Evolutionary conservation across 1,284 basidiomycete species (phyloP).

Genomic region (Ganoderma sinense): DNA sequence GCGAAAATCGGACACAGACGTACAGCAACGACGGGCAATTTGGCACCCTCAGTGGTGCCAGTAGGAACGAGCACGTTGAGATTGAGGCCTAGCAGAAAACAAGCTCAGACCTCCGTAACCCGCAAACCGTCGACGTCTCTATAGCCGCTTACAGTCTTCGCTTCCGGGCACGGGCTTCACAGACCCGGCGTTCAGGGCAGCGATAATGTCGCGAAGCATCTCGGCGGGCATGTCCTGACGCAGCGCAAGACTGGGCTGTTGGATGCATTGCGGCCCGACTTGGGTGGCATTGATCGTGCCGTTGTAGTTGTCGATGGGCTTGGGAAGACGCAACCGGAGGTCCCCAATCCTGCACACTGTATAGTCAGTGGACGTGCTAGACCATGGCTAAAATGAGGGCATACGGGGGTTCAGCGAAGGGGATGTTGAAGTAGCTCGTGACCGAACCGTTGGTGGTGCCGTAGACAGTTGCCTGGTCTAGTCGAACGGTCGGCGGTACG

Average conservation of each 20-base stretch:
- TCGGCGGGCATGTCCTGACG: not conserved
- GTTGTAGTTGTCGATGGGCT: not conserved
- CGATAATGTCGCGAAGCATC: not conserved
- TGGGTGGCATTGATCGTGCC: not conserved
- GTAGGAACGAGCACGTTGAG: slow-evolving; percentile 51
- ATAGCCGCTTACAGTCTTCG: not conserved
- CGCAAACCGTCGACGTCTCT: no score
- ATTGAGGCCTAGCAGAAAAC: slow-evolving; percentile 44
- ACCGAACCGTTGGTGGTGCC: not conserved
- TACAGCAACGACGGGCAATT: slow-evolving; percentile 49
- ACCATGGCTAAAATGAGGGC: not conserved
- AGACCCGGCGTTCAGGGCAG: not conserved
- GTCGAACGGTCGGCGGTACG: not conserved
- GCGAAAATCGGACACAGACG: not conserved
- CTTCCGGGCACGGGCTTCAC: not conserved
- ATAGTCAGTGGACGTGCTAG: not conserved
- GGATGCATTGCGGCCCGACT: not conserved
- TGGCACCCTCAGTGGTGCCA: slow-evolving; percentile 26
- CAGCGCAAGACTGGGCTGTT: not conserved
- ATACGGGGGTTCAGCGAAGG: not conserved
- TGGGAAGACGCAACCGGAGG: not conserved
- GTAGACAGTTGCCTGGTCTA: not conserved
- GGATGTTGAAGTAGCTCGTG: not conserved
- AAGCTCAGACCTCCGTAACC: not conserved
- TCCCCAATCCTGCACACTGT: not conserved